These are phyloP conservation scores for Solanum aculeatissimum DNA, from an alignment of 305 asterid genomes.

Conservation along the genomic window DNA sequence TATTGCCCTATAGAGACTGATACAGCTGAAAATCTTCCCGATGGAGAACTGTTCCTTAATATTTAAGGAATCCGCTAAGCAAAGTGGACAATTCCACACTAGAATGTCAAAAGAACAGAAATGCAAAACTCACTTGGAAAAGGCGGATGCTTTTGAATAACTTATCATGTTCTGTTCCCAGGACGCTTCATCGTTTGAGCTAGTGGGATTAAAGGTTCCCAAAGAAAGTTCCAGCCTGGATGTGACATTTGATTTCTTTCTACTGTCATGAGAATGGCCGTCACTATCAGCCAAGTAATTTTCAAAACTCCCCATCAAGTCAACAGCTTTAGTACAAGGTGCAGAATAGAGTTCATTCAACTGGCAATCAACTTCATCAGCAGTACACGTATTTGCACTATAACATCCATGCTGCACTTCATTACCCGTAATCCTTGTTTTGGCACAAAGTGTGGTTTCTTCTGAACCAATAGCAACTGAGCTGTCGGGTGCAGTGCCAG, in stretches of 20 bases:
- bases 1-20: neutral
- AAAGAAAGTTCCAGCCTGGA: conserved; percentile 68
- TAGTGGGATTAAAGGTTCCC: conserved; percentile 39
- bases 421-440: neutral
- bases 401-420: conserved; percentile 5
- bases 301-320: conserved; percentile 74
- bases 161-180: conserved; percentile 41
- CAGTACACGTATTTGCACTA: conserved; percentile 9
- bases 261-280: conserved; percentile 12
- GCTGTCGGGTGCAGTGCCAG: neutral
- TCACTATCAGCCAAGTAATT: conserved; percentile 26
- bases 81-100: neutral
- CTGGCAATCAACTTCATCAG: neutral
- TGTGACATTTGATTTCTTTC: conserved; percentile 30
- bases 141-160: conserved; percentile 84
- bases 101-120: neutral
- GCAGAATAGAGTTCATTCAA: conserved; percentile 5
- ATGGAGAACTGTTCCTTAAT: neutral
- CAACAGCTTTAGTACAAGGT: conserved; percentile 36
- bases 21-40: neutral
- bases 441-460: neutral
- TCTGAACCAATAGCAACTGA: neutral
- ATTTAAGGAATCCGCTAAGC: neutral
- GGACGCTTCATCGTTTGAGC: conserved; percentile 28
- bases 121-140: conserved; percentile 60